Base-by-base conservation (phyloP, 495 filamentous ascomycete species). In the Penicillium flavigenum region DNA sequence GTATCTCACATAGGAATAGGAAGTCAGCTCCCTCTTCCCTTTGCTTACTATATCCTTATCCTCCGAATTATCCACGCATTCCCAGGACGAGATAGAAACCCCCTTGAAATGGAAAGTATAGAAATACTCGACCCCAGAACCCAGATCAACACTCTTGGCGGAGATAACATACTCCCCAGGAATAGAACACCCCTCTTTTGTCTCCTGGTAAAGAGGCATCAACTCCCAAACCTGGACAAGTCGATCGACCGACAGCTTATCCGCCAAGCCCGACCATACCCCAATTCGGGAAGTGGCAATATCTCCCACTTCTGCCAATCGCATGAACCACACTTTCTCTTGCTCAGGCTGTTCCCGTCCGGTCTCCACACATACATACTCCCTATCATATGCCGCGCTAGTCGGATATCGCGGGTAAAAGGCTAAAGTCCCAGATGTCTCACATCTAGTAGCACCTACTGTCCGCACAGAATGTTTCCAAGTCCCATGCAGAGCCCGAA, bases 401-500 rank as follows among this genome's bases (percentile, higher is more conserved):
- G 66, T 66, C 1, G 67, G 57, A 36, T 70, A 73, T 10, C 87
- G 74, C 2, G 90, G 84, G 26, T 81, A 69, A 57, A 94, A 91
- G 7, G 65, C 73, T 20, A 87, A 84, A 2, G 71, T 79, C 12
- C 89, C 90, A 11, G 68, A 44, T 0, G 19, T 22, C 41, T 47
- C 44, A 11, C 5, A 8, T 29, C 24, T 8, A 11, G 44, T 51
- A 26, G 42, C 72, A 0, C 60, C 7, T 64, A 61, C 47, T 76
- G 87, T 38, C 67, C 2, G 65, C 3, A 81, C 80, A 10, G 76
- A 73, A 19, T 88, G 74, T 9, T 64, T 76, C 91, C 91, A 96
- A 19, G 72, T 66, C 5, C 91, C 91, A 6, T 92, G 86, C 1
- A 95, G 71, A 4, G 83, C 87, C 34, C 88, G 76, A 63, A 93